A percentile compares a stretch with the other conserved stretches of the same genome.
Conservation (phyloP, 495 filamentous ascomycete species). For the Aspergillus steynii region DNA sequence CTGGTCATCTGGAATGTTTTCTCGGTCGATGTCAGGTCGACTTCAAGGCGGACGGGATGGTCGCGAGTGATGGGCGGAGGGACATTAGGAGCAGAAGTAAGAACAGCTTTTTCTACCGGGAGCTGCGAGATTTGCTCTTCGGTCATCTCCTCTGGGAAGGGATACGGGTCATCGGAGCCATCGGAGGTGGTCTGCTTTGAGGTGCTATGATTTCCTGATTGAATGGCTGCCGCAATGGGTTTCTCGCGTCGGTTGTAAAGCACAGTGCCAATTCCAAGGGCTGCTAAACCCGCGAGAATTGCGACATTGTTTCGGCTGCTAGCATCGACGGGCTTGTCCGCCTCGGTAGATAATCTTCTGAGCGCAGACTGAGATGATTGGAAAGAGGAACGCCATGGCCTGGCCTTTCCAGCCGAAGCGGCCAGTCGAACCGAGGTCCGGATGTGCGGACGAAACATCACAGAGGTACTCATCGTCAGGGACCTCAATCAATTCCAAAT, state of each 20-base stretch:
- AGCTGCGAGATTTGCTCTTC: constrained; percentile 1
- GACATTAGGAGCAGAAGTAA: constrained; percentile 20
- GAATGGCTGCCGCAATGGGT: not conserved
- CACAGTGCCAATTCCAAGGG: not conserved
- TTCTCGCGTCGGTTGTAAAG: not conserved
- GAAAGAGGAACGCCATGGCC: not conserved
- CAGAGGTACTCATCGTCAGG: not conserved
- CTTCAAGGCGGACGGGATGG: constrained; percentile 17
- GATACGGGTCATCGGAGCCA: not conserved
- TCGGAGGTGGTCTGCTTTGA: no score
- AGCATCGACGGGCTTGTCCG: not conserved
- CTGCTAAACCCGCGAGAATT: not conserved
- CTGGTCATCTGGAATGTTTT: constrained; percentile 18
- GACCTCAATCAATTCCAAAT: not conserved
- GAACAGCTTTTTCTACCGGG: constrained; percentile 15
- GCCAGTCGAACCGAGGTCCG: not conserved
- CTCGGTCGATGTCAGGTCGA: constrained; percentile 14
- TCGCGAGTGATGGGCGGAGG: constrained; percentile 19
- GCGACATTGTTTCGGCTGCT: not conserved
- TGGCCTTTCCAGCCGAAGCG: not conserved
- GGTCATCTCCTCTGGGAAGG: not conserved
- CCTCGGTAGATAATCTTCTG: not conserved
- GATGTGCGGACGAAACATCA: not conserved
- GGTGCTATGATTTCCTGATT: not conserved
- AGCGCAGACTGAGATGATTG: no score